These are phyloP conservation scores for Diversispora epigaea DNA, from an alignment of 192 early-diverging fungal genomes.

Conservation along the genomic window DNA sequence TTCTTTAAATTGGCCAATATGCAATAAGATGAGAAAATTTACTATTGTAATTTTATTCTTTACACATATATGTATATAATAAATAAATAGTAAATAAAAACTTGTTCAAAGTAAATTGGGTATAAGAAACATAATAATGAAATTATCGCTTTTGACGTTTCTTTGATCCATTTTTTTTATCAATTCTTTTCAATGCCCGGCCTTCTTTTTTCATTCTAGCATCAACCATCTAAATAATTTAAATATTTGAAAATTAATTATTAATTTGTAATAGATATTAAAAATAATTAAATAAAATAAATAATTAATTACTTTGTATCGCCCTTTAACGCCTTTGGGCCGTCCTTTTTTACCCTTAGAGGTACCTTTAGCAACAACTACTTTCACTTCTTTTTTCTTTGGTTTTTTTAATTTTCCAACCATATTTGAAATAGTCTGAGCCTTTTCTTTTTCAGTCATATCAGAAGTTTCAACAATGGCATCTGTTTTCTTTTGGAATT, in stretches of 20 bases:
- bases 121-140: too few species aligned
- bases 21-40: too few species aligned
- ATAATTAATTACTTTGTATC: conserved; percentile 54
- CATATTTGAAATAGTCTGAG: conserved; percentile 77
- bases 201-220: conserved; percentile 95
- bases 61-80: too few species aligned
- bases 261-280: conserved; percentile 5
- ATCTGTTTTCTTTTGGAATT: conserved; percentile 86
- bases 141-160: conserved; percentile 1
- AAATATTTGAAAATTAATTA: not conserved
- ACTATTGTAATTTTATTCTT: too few species aligned
- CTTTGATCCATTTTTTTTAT: conserved; percentile 53
- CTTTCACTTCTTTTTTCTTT: conserved; percentile 71
- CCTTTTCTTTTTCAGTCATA: conserved; percentile 87
- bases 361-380: conserved; percentile 88
- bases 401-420: conserved; percentile 79
- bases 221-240: conserved; percentile 83
- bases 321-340: conserved; percentile 96
- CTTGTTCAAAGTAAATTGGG: too few species aligned
- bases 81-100: too few species aligned
- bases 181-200: conserved; percentile 75
- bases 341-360: conserved; percentile 87
- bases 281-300: not conserved
- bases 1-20: too few species aligned
- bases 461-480: conserved; percentile 83